Conservation (phyloP, 345 rosid genomes). For the Eucalyptus erythrocorys region DNA sequence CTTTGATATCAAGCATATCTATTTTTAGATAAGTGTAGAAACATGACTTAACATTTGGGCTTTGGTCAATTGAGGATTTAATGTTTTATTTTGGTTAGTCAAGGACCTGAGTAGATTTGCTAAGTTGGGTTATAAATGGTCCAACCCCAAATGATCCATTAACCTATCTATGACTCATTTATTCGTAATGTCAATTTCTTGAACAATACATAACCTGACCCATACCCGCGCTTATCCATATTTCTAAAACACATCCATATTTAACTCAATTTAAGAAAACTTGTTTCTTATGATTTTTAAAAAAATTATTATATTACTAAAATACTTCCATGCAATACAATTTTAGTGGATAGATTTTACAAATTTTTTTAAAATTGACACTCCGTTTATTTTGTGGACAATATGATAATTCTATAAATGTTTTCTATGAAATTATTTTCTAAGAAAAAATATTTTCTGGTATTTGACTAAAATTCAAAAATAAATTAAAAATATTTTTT, state of each 20-base stretch:
- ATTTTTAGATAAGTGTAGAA: not conserved
- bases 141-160: not conserved
- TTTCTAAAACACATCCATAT: not conserved
- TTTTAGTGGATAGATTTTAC: not conserved
- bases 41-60: not conserved
- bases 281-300: not conserved
- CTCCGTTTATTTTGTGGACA: not conserved
- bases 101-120: not conserved
- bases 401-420: not conserved
- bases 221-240: fast-evolving
- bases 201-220: not conserved
- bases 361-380: not conserved
- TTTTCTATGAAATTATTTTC: not conserved
- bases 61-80: not conserved
- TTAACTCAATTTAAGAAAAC: not conserved
- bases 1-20: not conserved
- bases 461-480: no score
- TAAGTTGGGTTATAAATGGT: not conserved
- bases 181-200: no score
- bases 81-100: not conserved
- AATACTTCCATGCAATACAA: not conserved
- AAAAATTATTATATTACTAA: not conserved
- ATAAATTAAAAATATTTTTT: no score
- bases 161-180: not conserved
- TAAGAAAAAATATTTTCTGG: no score